Percentiles rank a stretch among this genome's conserved stretches.
Conservation (phyloP, 139 green algal species). For the Limnomonas spitsbergensis region DNA sequence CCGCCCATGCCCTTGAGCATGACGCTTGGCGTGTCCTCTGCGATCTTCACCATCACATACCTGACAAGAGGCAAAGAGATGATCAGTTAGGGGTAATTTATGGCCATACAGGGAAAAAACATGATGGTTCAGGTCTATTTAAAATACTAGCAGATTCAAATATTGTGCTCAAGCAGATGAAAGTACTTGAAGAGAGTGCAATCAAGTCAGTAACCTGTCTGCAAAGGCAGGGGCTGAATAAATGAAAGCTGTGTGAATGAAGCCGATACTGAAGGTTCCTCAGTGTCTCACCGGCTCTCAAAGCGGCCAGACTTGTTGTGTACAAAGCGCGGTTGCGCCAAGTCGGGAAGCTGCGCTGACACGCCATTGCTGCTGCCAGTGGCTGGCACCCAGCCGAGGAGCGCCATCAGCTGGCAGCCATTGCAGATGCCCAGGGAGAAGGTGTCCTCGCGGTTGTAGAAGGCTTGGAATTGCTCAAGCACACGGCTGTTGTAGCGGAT, state of each 20-base stretch:
- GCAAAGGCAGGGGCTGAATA: too few species aligned
- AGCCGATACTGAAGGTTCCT: too few species aligned
- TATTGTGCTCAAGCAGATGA: too few species aligned
- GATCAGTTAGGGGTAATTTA: constrained; percentile 15
- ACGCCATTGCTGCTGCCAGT: constrained; percentile 24
- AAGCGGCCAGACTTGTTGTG: constrained; percentile 90
- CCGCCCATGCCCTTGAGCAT: constrained; percentile 87
- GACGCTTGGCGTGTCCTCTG: constrained; percentile 74
- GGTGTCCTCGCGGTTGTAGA: constrained; percentile 80
- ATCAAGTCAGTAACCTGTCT: not conserved
- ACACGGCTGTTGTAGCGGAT: constrained; percentile 90
- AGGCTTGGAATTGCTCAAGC: constrained; percentile 76
- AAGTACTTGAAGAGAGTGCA: not conserved
- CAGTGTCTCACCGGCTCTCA: constrained; percentile 83
- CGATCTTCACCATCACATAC: constrained; percentile 67
- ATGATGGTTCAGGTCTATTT: too few species aligned
- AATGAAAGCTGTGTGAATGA: too few species aligned
- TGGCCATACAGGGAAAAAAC: too few species aligned
- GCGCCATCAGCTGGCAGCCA: constrained; percentile 98
- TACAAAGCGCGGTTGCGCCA: constrained; percentile 91
- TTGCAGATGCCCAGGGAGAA: constrained; percentile 98
- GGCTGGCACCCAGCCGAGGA: constrained; percentile 94
- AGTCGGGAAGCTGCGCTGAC: constrained; percentile 54
- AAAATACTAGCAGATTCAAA: too few species aligned
- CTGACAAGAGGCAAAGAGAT: not conserved